Evolutionary conservation across 306 rosid species (phyloP), one percentile per base, ranked within the genome.

Genomic region (Citrullus amarus): DNA sequence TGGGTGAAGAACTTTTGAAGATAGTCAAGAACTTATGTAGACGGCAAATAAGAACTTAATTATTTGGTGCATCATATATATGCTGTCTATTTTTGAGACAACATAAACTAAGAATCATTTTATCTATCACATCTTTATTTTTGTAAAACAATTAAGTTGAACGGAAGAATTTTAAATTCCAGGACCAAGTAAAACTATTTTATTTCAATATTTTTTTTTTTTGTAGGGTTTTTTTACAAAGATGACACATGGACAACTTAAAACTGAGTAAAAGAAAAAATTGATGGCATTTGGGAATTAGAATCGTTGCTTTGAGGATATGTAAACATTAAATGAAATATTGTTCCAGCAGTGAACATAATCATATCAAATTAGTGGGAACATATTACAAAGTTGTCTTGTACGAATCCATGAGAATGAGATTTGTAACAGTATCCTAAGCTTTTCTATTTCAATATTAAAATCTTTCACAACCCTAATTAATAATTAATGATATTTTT

Each of bases 301-400:
- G 77, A 51, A 73, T 73, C 15, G 13, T 51, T 73, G 77, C 77
- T 51, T 50, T 28, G 77, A 72, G 60, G 77, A 71, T 71, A 6
- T 71, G 41, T 48, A 46, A 36, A 28, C 46, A 73, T 50, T 51
- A 51, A 68, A 30, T 51, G 46, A 51, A 73, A 34, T 50, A 73
- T 25, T 71, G 77, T 51, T 73, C 61, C 28, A 73, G n/a, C 61
- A 73, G n/a, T 51, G 28, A 50, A 28, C 61, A 71, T 71, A 48
- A 71, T 50, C 77, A 73, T 72, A 72, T 50, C 61, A 73, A 51
- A 51, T 73, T 73, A 73, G 77, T 73, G 61, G 77, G 77, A 73
- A 73, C 61, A 73, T 73, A 73, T 73, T 73, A 28, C 59, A 51
- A 72, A 72, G 75, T 68, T 43, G 75, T 68, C 55, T 11, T 68